Base-by-base conservation (phyloP, 768 basidiomycete species). In the Dictyophora rubrovolvata region DNA sequence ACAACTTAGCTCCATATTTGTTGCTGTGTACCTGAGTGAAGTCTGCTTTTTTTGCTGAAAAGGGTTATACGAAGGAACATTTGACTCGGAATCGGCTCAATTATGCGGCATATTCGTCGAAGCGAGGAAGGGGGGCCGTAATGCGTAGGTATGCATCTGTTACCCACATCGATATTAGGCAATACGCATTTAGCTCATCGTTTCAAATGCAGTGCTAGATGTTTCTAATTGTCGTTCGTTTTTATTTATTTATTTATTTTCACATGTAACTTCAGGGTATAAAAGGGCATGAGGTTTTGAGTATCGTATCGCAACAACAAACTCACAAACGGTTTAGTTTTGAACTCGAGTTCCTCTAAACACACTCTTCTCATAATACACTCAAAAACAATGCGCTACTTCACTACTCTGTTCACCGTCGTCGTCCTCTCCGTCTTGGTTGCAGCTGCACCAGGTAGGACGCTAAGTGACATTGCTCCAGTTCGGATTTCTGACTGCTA, bases 81-180 rank as follows among this genome's bases (percentile, higher is more conserved):
- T 16, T 14, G 49, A 33, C 23, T 22, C 48, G 17, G 17, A 50
- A 33, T 51, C 56, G 56, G 48, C 42, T 42, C 42, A 48, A 50
- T 28, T 51, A 36, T 57, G 49, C 48, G 48, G 34, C 17, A 23
- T 58, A 42, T 58, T 58, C 47, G 9, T 58, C 33, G 49, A 50
- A 33, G 20, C 33, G 56, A 51, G 2, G 42, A 42, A 42, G 42
- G 42, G 36, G 36, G 42, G 42, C 12, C 42, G n/a, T 42, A 28
- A 42, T 42, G 42, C 42, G 42, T 42, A 42, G n/a, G 42, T 42
- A 42, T 42, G 42, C 3, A 42, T 42, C n/a, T 42, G 42, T 42
- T 42, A 42, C 11, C 42, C 42, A 9, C 42, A 42, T 42, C 42
- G 42, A n/a, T 42, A 42, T 42, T 42, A 42, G 42, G 42, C 42